Conservation (phyloP, 345 rosid species). For the Carallia pectinifolia region DNA sequence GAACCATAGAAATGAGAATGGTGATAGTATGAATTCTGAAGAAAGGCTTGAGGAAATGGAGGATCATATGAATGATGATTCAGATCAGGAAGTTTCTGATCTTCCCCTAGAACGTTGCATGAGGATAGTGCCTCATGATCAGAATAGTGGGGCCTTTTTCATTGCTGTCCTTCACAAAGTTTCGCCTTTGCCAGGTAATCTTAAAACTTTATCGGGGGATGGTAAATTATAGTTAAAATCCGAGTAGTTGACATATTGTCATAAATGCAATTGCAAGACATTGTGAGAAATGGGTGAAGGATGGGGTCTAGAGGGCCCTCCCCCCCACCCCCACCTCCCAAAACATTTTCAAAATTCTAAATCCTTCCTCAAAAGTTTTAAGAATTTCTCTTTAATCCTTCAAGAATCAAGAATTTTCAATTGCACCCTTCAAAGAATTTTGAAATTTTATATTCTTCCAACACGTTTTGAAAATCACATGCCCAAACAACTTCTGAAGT, state of each 20-base stretch:
- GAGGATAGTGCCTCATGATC: conserved; percentile 96
- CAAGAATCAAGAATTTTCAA: too few species aligned
- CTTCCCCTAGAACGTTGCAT: conserved; percentile 82
- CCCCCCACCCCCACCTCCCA: too few species aligned
- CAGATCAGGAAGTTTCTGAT: conserved; percentile 58
- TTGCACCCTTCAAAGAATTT: too few species aligned
- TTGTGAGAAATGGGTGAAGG: neutral
- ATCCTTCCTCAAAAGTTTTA: too few species aligned
- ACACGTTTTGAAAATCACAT: too few species aligned
- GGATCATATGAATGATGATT: conserved; percentile 31
- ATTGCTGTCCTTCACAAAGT: conserved; percentile 78
- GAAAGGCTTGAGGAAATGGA: conserved; percentile 24
- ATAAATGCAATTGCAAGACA: neutral
- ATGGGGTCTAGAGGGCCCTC: neutral
- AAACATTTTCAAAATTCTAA: too few species aligned
- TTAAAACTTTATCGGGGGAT: neutral
- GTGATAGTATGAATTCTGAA: conserved; percentile 27
- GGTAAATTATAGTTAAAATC: neutral
- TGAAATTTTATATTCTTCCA: too few species aligned
- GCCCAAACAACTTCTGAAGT: too few species aligned
- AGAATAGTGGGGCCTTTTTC: conserved; percentile 92
- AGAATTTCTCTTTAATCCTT: too few species aligned
- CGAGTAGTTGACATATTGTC: neutral
- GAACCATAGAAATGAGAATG: conserved; percentile 31
- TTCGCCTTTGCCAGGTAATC: conserved; percentile 69